Percentiles rank a stretch among this genome's conserved stretches.
These are phyloP conservation scores for Aquilaria yunnanensis DNA, from an alignment of 345 rosid genomes.

Conservation along the genomic window DNA sequence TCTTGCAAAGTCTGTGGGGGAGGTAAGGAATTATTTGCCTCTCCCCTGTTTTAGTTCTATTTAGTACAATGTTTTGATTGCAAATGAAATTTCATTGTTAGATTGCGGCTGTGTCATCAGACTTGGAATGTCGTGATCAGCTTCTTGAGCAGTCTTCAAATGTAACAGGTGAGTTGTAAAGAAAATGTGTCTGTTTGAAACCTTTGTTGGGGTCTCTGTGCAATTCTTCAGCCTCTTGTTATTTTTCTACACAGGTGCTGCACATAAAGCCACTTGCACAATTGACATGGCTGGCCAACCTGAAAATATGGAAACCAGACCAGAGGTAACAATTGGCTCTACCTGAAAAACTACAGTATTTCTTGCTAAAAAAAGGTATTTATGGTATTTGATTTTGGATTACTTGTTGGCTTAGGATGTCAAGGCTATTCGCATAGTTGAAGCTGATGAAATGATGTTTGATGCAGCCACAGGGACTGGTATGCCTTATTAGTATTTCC, in stretches of 20 bases:
- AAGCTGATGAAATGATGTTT: conserved; percentile 27
- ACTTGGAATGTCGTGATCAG: conserved; percentile 21
- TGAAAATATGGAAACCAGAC: conserved; percentile 16
- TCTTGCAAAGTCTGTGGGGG: conserved; percentile 16
- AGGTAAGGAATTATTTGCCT: conserved; percentile 12
- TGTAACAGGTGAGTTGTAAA: conserved; percentile 14
- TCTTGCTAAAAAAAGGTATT: conserved; percentile 10
- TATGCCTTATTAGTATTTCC: conserved; percentile 14
- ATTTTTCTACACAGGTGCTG: too few species aligned
- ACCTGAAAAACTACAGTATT: not conserved
- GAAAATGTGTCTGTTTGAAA: not conserved
- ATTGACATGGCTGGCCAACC: conserved; percentile 14
- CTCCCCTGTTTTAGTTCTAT: not conserved
- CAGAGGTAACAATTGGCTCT: conserved; percentile 26
- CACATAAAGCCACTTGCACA: conserved; percentile 5
- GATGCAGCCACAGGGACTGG: conserved; percentile 30
- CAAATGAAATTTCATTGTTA: conserved; percentile 13
- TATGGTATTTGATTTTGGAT: conserved; percentile 10
- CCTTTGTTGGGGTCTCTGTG: not conserved
- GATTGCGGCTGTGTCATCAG: conserved; percentile 27
- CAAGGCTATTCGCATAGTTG: conserved; percentile 29
- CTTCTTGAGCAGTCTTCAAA: conserved; percentile 14
- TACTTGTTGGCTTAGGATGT: conserved; percentile 27
- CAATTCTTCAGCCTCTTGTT: not conserved
- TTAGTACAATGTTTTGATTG: not conserved